Evolutionary conservation across 495 filamentous ascomycete genomes (phyloP).

Genomic region (Neurospora tetrasperma): DNA sequence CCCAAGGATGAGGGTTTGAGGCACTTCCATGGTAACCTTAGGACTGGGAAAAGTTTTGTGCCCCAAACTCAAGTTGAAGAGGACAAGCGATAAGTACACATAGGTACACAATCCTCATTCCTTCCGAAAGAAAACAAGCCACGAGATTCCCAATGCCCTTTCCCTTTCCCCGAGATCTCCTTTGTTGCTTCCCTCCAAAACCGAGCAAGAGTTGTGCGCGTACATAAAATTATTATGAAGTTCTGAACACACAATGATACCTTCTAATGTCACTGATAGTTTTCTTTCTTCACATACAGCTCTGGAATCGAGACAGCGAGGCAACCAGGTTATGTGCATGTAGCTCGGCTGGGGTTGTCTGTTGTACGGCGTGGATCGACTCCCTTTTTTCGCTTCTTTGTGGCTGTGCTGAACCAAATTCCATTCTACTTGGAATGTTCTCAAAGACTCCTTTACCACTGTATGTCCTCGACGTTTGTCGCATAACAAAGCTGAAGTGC

Average conservation of each 20-base stretch:
- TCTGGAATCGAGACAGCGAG: not conserved
- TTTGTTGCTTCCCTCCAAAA: not conserved
- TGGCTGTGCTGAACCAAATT: not conserved
- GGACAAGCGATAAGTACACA: not conserved
- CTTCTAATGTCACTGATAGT: not conserved
- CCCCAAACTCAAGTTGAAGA: not conserved
- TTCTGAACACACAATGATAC: not conserved
- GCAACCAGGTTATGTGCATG: not conserved
- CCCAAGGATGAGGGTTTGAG: not conserved
- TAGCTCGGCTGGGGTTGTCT: not conserved
- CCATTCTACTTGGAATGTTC: not conserved
- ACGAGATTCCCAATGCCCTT: not conserved
- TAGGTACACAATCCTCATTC: not conserved
- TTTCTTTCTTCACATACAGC: not conserved
- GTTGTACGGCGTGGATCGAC: not conserved
- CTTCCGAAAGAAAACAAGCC: not conserved
- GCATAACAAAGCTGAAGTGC: not conserved
- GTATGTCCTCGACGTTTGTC: not conserved
- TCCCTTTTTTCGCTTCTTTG: not conserved
- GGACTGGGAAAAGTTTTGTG: not conserved
- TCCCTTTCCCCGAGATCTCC: not conserved
- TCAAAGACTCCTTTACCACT: not conserved
- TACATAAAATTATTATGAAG: too few relatives aligned
- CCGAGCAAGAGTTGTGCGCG: not conserved
- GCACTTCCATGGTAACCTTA: not conserved